Base-by-base conservation (phyloP, 306 rosid species). In the Albizia julibrissin region DNA sequence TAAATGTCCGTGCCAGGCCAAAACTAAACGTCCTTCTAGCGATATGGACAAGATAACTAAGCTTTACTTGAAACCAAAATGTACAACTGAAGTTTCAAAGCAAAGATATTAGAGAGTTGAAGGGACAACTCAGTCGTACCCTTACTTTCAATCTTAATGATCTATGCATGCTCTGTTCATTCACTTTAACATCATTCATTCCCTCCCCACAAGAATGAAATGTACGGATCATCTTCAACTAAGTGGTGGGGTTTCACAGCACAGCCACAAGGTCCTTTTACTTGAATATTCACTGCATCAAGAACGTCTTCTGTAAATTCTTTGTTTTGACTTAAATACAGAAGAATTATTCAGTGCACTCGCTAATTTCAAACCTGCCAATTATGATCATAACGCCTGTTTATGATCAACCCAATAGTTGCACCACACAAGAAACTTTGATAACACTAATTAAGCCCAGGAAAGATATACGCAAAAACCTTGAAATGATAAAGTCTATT, bases 11-110 rank as follows among this genome's bases (percentile, higher is more conserved):
- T 11, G 15, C 14, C 18, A 47, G 19, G 19, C 52, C 52, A 47
- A 47, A 74, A 50, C 80, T 70, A 84, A 42, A 75, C 27, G 29
- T 52, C 2, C 64, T 49, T 79, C 15, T 71, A 27, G 54, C 10
- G 85, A 82, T 59, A 65, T 65, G 82, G 83, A 84, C 79, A 46
- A 18, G 59, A 12, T 81, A 75, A 71, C 86, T 71, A 81, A 84
- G 81, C 65, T 11, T 4, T 10, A 12, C 15, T 61, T 22, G 67
- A 12, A 61, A 26, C 2, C 34, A 24, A 61, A 12, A 61, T 24
- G 18, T 26, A 26, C 13, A 26, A 24, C 0, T 26, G 34, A 26
- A 61, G 67, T 24, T 58, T 58, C 15, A 58, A 58, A 8, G 29
- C 14, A 22, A 37, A 22, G 31, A 58, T 24, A 10, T 58, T 22